Evolutionary conservation across 768 basidiomycete genomes (phyloP).

Genomic region (Pulveroboletus sp.): DNA sequence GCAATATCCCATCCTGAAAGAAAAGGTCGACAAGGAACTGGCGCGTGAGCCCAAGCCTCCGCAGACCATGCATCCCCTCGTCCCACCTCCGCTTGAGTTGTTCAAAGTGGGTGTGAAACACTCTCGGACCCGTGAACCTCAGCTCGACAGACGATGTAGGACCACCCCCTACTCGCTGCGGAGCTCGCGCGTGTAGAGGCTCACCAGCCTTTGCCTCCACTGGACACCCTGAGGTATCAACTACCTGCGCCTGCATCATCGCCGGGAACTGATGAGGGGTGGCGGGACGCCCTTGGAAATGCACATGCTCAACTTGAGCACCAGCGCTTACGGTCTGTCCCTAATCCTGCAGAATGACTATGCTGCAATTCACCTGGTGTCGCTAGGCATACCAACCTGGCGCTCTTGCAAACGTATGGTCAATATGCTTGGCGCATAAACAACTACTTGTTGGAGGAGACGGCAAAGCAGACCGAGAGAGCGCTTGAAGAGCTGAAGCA

Average conservation of each 20-base stretch:
- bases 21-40: constrained; percentile 74
- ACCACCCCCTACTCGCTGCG: constrained; percentile 61
- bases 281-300: constrained; percentile 70
- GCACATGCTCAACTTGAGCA: constrained; percentile 83
- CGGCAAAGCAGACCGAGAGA: constrained; percentile 66
- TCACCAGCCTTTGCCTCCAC: constrained; percentile 55
- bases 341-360: background rate
- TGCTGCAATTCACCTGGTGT: constrained; percentile 3
- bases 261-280: constrained; percentile 69
- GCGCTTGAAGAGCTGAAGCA: constrained; percentile 75
- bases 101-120: constrained; percentile 54
- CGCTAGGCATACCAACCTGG: constrained; percentile 73
- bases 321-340: constrained; percentile 66
- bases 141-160: constrained; percentile 35
- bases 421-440: constrained; percentile 89
- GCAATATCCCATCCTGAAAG: constrained; percentile 60
- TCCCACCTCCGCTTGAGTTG: constrained; percentile 60
- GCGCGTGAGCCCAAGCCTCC: constrained; percentile 64
- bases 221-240: constrained; percentile 73
- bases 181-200: constrained; percentile 74
- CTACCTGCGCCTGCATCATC: constrained; percentile 60
- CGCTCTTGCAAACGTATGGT: constrained; percentile 80
- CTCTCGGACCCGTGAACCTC: background rate
- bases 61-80: constrained; percentile 58
- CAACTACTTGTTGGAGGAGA: constrained; percentile 81